phyloP scores from a whole-genome alignment of 2,329 filamentous ascomycete species.

The Exophiala dermatitidis region DNA sequence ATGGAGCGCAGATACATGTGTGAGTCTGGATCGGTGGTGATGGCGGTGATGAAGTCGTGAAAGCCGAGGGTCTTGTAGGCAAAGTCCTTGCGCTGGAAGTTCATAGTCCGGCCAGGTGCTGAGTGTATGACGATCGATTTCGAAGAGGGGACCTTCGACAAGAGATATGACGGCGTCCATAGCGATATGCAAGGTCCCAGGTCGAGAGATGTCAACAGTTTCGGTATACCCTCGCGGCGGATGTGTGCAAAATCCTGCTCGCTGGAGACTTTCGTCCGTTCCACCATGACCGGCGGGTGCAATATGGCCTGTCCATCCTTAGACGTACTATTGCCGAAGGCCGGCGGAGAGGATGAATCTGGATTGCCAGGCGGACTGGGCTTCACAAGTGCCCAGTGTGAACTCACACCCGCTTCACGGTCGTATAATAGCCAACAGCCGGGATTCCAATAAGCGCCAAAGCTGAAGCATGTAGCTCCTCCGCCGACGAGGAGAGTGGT shows the following conservation, averaged over 20 bases:
- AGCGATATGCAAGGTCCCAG: conserved; percentile 59
- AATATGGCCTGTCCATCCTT: not conserved
- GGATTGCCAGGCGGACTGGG: conserved; percentile 2
- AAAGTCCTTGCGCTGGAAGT: conserved; percentile 80
- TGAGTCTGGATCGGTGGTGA: conserved; percentile 53
- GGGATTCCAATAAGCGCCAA: conserved; percentile 77
- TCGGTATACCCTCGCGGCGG: conserved; percentile 52
- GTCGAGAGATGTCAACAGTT: conserved; percentile 57
- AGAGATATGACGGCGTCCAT: conserved; percentile 66
- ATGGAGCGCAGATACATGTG: conserved; percentile 72
- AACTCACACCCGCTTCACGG: conserved; percentile 24
- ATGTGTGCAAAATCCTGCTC: conserved; percentile 49
- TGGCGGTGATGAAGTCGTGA: conserved; percentile 47
- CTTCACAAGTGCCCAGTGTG: conserved; percentile 32
- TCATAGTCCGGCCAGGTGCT: conserved; percentile 59
- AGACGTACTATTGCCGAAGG: not conserved
- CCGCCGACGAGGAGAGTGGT: conserved; percentile 63
- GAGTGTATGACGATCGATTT: conserved; percentile 67
- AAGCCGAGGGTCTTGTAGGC: conserved; percentile 63
- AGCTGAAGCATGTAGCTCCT: conserved; percentile 82
- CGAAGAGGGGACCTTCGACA: conserved; percentile 52
- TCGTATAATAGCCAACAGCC: conserved; percentile 47
- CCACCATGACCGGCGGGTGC: conserved; percentile 2
- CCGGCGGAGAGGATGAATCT: conserved; percentile 10
- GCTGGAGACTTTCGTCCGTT: conserved; percentile 9